These are phyloP conservation scores for Leishmania arabica DNA, from an alignment of 208 protist species.

Conservation along the genomic window DNA sequence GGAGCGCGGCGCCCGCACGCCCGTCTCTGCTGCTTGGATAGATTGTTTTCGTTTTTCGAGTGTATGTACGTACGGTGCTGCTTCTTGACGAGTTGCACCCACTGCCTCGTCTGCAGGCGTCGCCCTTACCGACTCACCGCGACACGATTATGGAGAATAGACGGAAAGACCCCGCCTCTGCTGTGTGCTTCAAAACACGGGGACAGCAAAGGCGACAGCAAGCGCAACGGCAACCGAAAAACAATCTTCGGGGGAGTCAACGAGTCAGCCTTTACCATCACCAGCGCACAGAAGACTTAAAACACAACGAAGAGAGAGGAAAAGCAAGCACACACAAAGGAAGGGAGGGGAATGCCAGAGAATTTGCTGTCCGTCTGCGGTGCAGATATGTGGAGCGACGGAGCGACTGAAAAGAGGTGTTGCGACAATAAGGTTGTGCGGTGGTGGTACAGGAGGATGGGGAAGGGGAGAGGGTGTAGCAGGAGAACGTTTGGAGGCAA, in stretches of 20 bases:
- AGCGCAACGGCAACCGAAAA: neutral
- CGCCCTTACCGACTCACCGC: neutral
- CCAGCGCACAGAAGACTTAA: neutral
- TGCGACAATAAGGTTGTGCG: neutral
- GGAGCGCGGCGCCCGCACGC: neutral
- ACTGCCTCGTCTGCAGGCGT: neutral
- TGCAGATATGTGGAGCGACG: neutral
- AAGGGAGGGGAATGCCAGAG: neutral
- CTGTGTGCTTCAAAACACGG: neutral
- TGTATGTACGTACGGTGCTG: neutral
- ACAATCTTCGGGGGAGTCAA: neutral
- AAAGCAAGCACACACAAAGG: neutral
- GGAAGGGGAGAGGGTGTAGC: neutral
- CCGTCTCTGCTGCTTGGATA: neutral
- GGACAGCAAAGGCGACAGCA: constrained; percentile 2
- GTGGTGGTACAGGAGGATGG: neutral
- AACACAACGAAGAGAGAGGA: neutral
- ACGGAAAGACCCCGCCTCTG: constrained; percentile 5
- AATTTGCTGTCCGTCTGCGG: neutral
- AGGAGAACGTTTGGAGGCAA: neutral
- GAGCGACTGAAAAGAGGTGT: neutral
- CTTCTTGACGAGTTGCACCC: neutral
- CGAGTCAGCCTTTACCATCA: neutral
- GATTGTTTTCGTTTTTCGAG: neutral
- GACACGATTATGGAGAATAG: neutral